phyloP scores from a whole-genome alignment of 805 yeast species.

The Candida peoriensis region DNA sequence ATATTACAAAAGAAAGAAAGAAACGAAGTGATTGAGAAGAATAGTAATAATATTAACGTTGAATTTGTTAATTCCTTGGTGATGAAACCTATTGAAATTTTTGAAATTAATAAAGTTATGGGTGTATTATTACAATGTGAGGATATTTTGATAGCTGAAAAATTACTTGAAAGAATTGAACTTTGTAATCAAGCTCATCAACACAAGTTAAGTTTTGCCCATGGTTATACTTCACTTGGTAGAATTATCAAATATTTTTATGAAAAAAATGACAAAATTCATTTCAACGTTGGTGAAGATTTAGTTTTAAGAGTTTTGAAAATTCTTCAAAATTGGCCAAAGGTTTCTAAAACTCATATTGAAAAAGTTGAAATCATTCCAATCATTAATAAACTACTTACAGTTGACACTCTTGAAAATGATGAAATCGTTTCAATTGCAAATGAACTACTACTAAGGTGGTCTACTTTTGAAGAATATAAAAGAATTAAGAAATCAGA shows the following conservation, averaged over 20 bases:
- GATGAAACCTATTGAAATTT: slow-evolving; percentile 40
- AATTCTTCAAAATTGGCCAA: slow-evolving; percentile 61
- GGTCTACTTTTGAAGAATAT: slow-evolving; percentile 78
- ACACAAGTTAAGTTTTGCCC: slow-evolving; percentile 62
- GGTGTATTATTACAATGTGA: slow-evolving; percentile 75
- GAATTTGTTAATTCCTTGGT: slow-evolving; percentile 59
- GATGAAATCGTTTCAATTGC: slow-evolving; percentile 33
- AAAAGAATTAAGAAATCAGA: slow-evolving; percentile 71
- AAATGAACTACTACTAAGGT: slow-evolving; percentile 46
- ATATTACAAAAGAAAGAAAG: slow-evolving; percentile 50
- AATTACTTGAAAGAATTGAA: slow-evolving; percentile 63
- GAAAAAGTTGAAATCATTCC: slow-evolving; percentile 68
- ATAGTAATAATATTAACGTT: slow-evolving; percentile 55
- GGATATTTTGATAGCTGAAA: slow-evolving; percentile 57
- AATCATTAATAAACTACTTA: slow-evolving; percentile 42
- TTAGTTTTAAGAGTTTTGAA: slow-evolving; percentile 46
- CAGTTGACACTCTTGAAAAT: slow-evolving; percentile 20
- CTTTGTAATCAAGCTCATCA: slow-evolving; percentile 47
- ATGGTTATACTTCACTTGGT: slow-evolving; percentile 79
- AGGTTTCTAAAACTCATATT: slow-evolving; percentile 72
- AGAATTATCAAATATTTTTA: slow-evolving; percentile 42
- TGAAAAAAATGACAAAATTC: slow-evolving; percentile 6
- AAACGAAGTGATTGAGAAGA: slow-evolving; percentile 42
- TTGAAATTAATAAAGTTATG: slow-evolving; percentile 77
- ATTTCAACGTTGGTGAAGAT: slow-evolving; percentile 28